These are phyloP conservation scores for Carex parvula DNA, from an alignment of 176 grass and related monocot genomes.

Conservation along the genomic window DNA sequence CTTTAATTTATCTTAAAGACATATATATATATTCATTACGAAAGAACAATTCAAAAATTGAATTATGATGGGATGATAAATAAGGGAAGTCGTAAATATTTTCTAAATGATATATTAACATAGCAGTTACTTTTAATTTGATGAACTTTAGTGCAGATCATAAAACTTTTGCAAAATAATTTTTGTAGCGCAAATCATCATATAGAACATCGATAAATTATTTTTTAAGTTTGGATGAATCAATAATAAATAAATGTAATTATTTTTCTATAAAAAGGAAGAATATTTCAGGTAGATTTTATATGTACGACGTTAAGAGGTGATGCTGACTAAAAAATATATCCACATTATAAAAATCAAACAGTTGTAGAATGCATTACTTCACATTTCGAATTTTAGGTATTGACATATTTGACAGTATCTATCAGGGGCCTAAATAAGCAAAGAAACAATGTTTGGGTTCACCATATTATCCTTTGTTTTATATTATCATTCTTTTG, in stretches of 20 bases:
- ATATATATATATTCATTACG: not conserved
- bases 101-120: not conserved
- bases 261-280: not conserved
- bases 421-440: not conserved
- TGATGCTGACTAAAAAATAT: not conserved
- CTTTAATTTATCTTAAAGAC: too few species aligned
- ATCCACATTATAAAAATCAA: not conserved
- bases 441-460: not conserved
- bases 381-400: not conserved
- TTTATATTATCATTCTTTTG: conserved; percentile 1
- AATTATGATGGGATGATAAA: not conserved
- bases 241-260: not conserved
- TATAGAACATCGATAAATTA: not conserved
- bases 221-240: not conserved
- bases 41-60: not conserved
- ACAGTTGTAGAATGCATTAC: conserved; percentile 5
- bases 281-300: not conserved
- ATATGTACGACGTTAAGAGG: not conserved
- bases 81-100: not conserved
- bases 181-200: not conserved
- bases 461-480: not conserved
- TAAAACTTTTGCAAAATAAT: not conserved
- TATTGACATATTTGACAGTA: not conserved
- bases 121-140: not conserved
- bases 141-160: not conserved